phyloP scores from a whole-genome alignment of 2,329 filamentous ascomycete species.

The Colletotrichum musicola region DNA sequence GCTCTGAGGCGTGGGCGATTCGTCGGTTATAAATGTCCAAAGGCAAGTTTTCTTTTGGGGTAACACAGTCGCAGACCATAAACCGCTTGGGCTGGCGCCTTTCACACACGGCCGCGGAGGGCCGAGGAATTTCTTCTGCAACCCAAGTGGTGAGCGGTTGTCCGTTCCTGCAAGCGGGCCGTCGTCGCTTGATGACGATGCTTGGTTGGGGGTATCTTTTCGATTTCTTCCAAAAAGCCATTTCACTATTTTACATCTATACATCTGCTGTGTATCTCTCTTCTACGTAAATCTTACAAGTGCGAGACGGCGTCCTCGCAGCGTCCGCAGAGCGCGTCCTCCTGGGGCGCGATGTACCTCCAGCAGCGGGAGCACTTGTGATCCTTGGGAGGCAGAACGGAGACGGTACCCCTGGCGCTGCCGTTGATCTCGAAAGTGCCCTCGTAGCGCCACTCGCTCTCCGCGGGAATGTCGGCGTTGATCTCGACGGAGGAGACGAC shows the following conservation, averaged over 20 bases:
- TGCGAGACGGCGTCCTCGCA: slow-evolving; percentile 75
- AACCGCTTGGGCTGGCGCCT: no score
- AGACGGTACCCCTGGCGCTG: slow-evolving; percentile 51
- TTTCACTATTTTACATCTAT: slow-evolving; percentile 13
- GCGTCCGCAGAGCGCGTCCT: slow-evolving; percentile 76
- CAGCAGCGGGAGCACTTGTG: slow-evolving; percentile 91
- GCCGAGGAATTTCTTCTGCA: no score
- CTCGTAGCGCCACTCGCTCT: slow-evolving; percentile 55
- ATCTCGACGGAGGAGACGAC: slow-evolving; percentile 76
- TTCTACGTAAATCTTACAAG: slow-evolving; percentile 23
- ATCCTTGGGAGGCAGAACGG: slow-evolving; percentile 62
- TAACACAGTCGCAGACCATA: no score
- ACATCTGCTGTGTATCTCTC: neutral
- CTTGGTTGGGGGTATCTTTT: slow-evolving; percentile 16
- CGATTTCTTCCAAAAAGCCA: neutral
- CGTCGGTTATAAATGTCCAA: no score
- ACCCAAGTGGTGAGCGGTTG: no score
- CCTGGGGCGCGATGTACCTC: slow-evolving; percentile 80
- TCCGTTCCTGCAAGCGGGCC: no score
- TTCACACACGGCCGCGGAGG: no score
- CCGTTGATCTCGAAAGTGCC: slow-evolving; percentile 58
- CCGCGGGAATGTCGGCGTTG: slow-evolving; percentile 47
- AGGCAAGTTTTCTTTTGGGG: no score
- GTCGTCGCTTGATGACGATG: no score
- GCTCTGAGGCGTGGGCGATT: no score